These are phyloP conservation scores for Aspergillus heteromorphus DNA, from an alignment of 495 filamentous ascomycete genomes.

Conservation along the genomic window DNA sequence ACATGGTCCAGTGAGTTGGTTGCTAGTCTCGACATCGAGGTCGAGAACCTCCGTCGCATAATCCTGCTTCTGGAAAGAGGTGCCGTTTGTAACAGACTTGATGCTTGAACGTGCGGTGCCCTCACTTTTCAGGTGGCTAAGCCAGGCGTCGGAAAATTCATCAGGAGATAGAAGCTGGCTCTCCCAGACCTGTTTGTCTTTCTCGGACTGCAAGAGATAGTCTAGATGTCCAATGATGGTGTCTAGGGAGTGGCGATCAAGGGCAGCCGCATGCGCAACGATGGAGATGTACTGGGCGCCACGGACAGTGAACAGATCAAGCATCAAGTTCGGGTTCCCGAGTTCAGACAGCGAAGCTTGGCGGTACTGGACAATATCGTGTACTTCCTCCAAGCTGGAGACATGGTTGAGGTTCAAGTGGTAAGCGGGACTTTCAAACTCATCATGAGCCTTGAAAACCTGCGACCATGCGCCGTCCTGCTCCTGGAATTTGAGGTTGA, in stretches of 20 bases:
- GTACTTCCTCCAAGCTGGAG: constrained; percentile 9
- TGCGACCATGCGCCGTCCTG: not conserved
- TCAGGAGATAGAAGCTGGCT: not conserved
- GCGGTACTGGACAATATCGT: constrained; percentile 2
- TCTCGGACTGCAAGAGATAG: not conserved
- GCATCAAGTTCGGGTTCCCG: not conserved
- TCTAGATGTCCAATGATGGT: not conserved
- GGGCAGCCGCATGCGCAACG: not conserved
- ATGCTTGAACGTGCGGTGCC: not conserved
- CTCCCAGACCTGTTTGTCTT: not conserved
- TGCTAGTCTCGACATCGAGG: not conserved
- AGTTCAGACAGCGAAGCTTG: not conserved
- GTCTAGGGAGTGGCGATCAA: not conserved
- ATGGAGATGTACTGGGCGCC: not conserved
- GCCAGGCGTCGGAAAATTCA: not conserved
- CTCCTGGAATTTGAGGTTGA: not conserved
- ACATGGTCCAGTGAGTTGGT: not conserved
- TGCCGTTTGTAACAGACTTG: not conserved
- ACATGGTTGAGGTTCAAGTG: constrained; percentile 18
- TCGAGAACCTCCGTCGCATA: not conserved
- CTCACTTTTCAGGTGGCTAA: not conserved
- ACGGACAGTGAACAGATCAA: not conserved
- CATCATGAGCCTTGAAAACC: constrained; percentile 20
- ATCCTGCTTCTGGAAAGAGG: not conserved
- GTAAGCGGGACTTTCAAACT: constrained; percentile 27